Base-by-base conservation (phyloP, 2,329 filamentous ascomycete genomes). In the Neocatenulostroma microsporum region DNA sequence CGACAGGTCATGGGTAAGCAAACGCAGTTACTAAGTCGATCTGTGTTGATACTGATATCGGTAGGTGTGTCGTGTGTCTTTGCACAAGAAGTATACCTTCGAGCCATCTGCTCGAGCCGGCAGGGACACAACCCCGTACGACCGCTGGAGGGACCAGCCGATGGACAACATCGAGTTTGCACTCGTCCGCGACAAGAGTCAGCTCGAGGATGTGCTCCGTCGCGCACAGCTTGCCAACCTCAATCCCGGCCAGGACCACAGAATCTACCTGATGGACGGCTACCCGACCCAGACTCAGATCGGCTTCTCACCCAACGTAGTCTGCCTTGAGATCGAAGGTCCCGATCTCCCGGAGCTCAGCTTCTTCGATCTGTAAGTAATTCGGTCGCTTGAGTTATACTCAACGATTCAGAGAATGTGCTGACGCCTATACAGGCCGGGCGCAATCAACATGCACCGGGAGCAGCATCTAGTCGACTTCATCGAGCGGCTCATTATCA, bases 301-400 rank as follows among this genome's bases (percentile, higher is more conserved):
- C 0, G 78, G 83, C 7, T 93, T 93, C 47, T 86, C 82, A 0
- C 87, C 87, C 0, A 94, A 94, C 46, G 72, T 87, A 0, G 79
- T 94, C 0, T 73, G 79, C 0, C 66, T 94, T 0, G 75, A 86
- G 35, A 86, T 94, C 18, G 76, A 76, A 0, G 82, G 80, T 0
- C 82, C 82, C 0, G 70, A 68, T 0, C 69, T 89, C 0, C 80
- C 84, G 0, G 78, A 84, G 5, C 57, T 94, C 0, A 85, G 81
- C 0, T 93, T 94, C 49, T 89, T 84, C 42, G 87, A 94, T 42
- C 69, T 94, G 1, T n/a, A n/a, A n/a, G n/a, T n/a, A n/a, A n/a
- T n/a, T n/a, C n/a, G n/a, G n/a, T n/a, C n/a, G n/a, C n/a, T n/a
- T n/a, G n/a, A n/a, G n/a, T n/a, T n/a, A n/a, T n/a, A n/a, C n/a